Evolutionary conservation across 202 grass and related monocot genomes (phyloP).

Genomic region (Zoysia matrella): DNA sequence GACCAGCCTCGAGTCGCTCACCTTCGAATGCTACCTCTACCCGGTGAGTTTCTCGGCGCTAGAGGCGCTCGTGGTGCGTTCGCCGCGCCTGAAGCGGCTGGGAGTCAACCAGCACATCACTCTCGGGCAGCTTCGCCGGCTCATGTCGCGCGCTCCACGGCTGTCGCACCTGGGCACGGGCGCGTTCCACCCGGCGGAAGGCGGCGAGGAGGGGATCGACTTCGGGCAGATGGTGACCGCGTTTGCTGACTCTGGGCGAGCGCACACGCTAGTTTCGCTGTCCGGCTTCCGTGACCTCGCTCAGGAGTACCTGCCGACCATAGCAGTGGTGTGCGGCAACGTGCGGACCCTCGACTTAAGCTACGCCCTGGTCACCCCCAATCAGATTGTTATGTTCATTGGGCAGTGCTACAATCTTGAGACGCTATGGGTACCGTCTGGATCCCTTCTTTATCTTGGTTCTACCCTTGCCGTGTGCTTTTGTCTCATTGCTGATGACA

Average conservation of each 20-base stretch:
- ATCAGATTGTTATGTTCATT: slow-evolving; percentile 66
- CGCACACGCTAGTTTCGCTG: slow-evolving; percentile 61
- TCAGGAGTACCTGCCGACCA: slow-evolving; percentile 71
- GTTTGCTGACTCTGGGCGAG: slow-evolving; percentile 41
- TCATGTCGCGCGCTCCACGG: slow-evolving; percentile 66
- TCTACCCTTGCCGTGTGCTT: background rate
- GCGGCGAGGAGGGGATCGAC: slow-evolving; percentile 51
- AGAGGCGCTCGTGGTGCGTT: slow-evolving; percentile 76
- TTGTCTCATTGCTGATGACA: slow-evolving; percentile 1
- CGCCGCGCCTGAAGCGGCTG: slow-evolving; percentile 66
- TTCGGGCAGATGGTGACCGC: slow-evolving; percentile 45
- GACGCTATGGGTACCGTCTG: slow-evolving; percentile 73
- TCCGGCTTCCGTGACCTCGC: slow-evolving; percentile 78
- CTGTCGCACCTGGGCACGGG: slow-evolving; percentile 87
- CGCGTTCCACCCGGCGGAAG: slow-evolving; percentile 59
- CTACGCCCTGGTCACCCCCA: slow-evolving; percentile 63
- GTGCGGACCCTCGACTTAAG: slow-evolving; percentile 77
- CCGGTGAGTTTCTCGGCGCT: slow-evolving; percentile 62
- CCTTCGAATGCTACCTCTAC: slow-evolving; percentile 71
- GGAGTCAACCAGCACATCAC: slow-evolving; percentile 77
- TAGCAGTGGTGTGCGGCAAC: slow-evolving; percentile 53
- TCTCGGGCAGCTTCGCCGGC: slow-evolving; percentile 68
- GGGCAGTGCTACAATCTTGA: slow-evolving; percentile 76
- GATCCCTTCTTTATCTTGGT: slow-evolving; percentile 27
- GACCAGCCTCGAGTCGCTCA: slow-evolving; percentile 73